Base-by-base conservation (phyloP, 192 early-diverging fungal species). In the Gryganskiella cystojenkinii region DNA sequence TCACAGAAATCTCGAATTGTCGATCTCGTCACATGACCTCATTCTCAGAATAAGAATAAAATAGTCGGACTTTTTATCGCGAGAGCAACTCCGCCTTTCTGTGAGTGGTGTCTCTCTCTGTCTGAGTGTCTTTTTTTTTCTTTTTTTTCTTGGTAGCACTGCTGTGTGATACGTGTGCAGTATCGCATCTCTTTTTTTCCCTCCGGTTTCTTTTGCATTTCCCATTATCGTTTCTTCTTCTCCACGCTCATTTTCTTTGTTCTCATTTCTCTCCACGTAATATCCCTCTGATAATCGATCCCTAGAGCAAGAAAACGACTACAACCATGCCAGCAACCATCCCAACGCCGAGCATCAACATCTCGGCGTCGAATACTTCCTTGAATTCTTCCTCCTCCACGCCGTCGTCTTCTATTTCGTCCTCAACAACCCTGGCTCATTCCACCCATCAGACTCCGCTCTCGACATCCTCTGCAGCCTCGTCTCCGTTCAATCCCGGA, bases 341-440 rank as follows among this genome's bases (percentile, higher is more conserved):
- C 49, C 67, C 74, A 31, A 69, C 74, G 30, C 66, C 74, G 61
- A 78, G 61, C 61, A 78, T 78, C 66, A 78, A 78, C 50, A 78
- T 78, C 56, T 51, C 71, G 46, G 61, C 71, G 25, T 33, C 50
- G 25, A 27, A 57, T 4, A 53, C 56, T n/a, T 30, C 51, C 43
- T 35, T 45, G 53, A 15, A 52, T 44, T 11, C 61, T 9, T 19
- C 54, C 11, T 14, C 44, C 28, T 42, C 40, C 57, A 15, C 19
- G 34, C 33, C 37, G 7, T 40, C 37, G 7, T 40, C 37, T 13
- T 40, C 37, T 5, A 5, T 9, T 40, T 40, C 37, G 37, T 40
- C 37, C 22, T 5, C 47, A 6, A n/a, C 22, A 4, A n/a, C 14
- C 47, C 47, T 20, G 14, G 47, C 34, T 51, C 61, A 33, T 6